Evolutionary conservation across 345 rosid genomes (phyloP).

Genomic region (Cardiospermum halicacabum): DNA sequence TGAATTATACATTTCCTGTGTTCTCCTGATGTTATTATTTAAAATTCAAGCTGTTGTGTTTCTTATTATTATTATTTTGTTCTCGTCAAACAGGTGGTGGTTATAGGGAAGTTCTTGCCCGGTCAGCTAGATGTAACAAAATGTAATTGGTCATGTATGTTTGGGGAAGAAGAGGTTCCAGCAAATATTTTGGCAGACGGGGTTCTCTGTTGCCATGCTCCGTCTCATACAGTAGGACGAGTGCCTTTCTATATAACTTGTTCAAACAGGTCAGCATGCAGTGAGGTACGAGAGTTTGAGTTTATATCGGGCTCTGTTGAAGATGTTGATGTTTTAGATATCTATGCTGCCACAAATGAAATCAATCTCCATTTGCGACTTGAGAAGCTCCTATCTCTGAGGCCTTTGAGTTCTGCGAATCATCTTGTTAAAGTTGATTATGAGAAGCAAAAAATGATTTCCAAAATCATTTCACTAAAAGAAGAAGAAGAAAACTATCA

Average conservation of each 20-base stretch:
- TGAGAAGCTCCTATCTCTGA: constrained; percentile 49
- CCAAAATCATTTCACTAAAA: constrained; percentile 53
- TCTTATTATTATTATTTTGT: constrained; percentile 12
- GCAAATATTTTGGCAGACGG: constrained; percentile 71
- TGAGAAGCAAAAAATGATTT: constrained; percentile 43
- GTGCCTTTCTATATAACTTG: constrained; percentile 90
- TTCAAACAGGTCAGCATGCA: constrained; percentile 88
- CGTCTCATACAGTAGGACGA: constrained; percentile 56
- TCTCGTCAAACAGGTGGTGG: constrained; percentile 50
- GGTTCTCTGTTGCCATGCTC: constrained; percentile 69
- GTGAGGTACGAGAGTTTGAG: constrained; percentile 92
- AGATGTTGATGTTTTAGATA: constrained; percentile 34
- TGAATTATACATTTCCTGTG: too few relatives aligned
- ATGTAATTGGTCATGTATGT: constrained; percentile 91
- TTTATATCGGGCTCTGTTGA: constrained; percentile 45
- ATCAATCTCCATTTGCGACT: constrained; percentile 44
- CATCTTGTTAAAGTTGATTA: constrained; percentile 35
- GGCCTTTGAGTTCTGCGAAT: constrained; percentile 24
- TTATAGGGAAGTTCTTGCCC: constrained; percentile 63
- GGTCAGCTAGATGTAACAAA: constrained; percentile 49
- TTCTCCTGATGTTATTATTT: too few relatives aligned
- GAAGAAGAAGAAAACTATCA: constrained; percentile 61
- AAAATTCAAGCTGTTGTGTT: background rate
- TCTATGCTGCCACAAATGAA: constrained; percentile 38
- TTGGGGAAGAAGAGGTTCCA: constrained; percentile 95